Evolutionary conservation across 2,329 filamentous ascomycete genomes (phyloP).

Genomic region (Cordyceps cateniannulata): DNA sequence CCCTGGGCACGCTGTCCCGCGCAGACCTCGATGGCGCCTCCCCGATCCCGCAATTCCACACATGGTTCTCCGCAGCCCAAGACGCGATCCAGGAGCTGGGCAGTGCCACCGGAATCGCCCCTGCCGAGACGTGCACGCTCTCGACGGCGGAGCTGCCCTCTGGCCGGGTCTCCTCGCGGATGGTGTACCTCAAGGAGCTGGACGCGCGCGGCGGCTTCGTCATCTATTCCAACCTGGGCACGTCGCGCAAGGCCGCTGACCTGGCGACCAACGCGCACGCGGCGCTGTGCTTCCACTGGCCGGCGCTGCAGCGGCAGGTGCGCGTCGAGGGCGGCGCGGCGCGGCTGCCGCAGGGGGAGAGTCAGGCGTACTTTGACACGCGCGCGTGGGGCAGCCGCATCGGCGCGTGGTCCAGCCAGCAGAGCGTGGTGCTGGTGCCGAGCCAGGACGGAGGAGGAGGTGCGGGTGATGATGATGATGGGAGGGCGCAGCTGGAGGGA

Average conservation of each 20-base stretch:
- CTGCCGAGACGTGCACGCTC: slow-evolving; percentile 70
- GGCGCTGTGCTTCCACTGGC: slow-evolving; percentile 87
- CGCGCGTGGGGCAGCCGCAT: slow-evolving; percentile 73
- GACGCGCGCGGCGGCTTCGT: slow-evolving; percentile 80
- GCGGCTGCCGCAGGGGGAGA: slow-evolving; percentile 63
- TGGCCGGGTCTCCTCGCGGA: slow-evolving; percentile 75
- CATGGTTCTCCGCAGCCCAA: slow-evolving; percentile 77
- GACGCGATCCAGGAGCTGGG: slow-evolving; percentile 39
- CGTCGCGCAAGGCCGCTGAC: slow-evolving; percentile 62
- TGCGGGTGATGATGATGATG: slow-evolving; percentile 50
- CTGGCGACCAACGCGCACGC: slow-evolving; percentile 69
- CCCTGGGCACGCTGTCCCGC: slow-evolving; percentile 51
- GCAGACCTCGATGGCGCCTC: slow-evolving; percentile 52
- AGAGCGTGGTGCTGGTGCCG: slow-evolving; percentile 69
- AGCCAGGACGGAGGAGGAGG: slow-evolving; percentile 9
- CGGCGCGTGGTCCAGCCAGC: slow-evolving; percentile 88
- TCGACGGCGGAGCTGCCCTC: slow-evolving; percentile 79
- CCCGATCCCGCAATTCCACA: slow-evolving; percentile 79
- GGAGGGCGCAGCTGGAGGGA: slow-evolving; percentile 65
- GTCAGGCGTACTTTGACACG: slow-evolving; percentile 60
- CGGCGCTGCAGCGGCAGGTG: slow-evolving; percentile 78
- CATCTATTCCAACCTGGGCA: slow-evolving; percentile 88
- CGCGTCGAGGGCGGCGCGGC: slow-evolving; percentile 74
- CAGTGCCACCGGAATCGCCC: slow-evolving; percentile 47
- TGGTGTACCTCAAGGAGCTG: slow-evolving; percentile 94